Base-by-base conservation (phyloP, 805 yeast genomes). In the Babjeviella inositovora region DNA sequence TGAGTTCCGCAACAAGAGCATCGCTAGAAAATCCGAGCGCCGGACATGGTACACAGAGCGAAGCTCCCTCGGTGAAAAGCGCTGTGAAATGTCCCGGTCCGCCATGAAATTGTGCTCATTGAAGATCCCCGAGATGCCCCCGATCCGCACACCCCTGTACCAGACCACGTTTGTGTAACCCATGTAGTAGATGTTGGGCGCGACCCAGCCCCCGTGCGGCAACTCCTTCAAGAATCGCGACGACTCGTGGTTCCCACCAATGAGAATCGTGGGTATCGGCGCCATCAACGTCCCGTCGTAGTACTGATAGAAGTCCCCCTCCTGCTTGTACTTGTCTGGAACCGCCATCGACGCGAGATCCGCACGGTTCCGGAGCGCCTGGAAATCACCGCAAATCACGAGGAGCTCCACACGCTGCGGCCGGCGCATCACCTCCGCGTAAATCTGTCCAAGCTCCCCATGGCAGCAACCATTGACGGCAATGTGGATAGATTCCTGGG, bases 191-290 rank as follows among this genome's bases (percentile, higher is more conserved):
- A 90, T 80, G 31, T 75, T 72, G 1, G 82, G 80, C 2, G 93
- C 92, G 2, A 79, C 85, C 80, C 87, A 90, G 1, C 98, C 98
- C 8, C 98, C 98, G 41, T 60, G 63, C 28, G 65, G 67, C 28
- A 85, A 47, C 34, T 77, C 82, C 29, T 63, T 53, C 31, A 90
- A 40, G 41, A 77, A 80, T 28, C 72, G 68, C 28, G 92, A 79
- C 4, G 90, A 71, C 41, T 90, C 98, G 39, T 90, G 98, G 46
- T 90, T 90, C 1, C 98, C 98, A 3, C 98, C 97, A 19, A 90
- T 68, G 33, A 87, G 76, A 0, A 90, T 34, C 0, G 97, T 87
- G 15, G 70, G 45, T 2, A 75, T 57, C 0, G 95, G 94, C 0
- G 94, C 93, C 14, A 25, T 43, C 22, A 47, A 52, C 11, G 36